phyloP scores from a whole-genome alignment of 163 green algal species.

The Scenedesmus sp. region DNA sequence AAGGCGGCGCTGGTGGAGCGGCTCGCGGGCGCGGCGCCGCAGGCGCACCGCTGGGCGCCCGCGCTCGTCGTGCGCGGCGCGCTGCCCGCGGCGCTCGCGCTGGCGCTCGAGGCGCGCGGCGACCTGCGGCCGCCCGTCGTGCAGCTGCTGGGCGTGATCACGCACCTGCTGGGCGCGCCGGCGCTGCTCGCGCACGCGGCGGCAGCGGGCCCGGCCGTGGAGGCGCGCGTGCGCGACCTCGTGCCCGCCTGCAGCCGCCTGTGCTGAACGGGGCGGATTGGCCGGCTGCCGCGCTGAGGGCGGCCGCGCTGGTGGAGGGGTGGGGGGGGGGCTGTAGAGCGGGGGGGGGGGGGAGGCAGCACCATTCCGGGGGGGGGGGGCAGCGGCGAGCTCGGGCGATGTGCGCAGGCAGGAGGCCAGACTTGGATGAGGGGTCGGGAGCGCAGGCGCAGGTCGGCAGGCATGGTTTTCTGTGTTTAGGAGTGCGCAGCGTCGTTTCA shows the following conservation, averaged over 20 bases:
- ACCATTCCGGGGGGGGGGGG: too few species aligned
- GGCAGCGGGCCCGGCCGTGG: neutral
- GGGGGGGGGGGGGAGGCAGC: too few species aligned
- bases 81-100: slow-evolving; percentile 46
- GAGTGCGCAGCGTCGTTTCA: too few species aligned
- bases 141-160: slow-evolving; percentile 11
- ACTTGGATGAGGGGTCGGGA: too few species aligned
- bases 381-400: too few species aligned
- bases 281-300: too few species aligned
- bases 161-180: slow-evolving; percentile 1
- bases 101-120: slow-evolving; percentile 20
- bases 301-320: too few species aligned
- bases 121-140: neutral
- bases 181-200: slow-evolving; percentile 17
- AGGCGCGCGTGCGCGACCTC: slow-evolving; percentile 13
- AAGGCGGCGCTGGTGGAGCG: slow-evolving; percentile 64
- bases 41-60: slow-evolving; percentile 47
- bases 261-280: neutral
- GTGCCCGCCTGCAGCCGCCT: neutral
- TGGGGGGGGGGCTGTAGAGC: too few species aligned
- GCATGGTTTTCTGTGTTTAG: too few species aligned
- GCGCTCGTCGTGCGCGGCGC: slow-evolving; percentile 56
- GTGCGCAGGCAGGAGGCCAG: too few species aligned
- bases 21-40: slow-evolving; percentile 42
- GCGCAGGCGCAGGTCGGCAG: too few species aligned